Percentiles rank a stretch among this genome's conserved stretches.
These are phyloP conservation scores for Fusarium temperatum DNA, from an alignment of 2,329 filamentous ascomycete genomes.

Conservation along the genomic window DNA sequence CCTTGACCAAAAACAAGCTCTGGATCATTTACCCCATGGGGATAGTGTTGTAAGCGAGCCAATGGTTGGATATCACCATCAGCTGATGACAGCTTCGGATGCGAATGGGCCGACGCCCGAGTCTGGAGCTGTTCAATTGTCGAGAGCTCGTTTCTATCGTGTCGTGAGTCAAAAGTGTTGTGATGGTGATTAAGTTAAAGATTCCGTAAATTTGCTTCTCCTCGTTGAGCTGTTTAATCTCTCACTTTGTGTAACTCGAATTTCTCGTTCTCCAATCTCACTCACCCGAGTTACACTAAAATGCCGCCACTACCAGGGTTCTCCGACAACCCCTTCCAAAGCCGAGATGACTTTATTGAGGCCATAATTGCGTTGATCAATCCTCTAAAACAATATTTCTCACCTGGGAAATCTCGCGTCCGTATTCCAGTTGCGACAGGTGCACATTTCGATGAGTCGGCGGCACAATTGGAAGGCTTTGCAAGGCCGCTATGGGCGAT, in stretches of 20 bases:
- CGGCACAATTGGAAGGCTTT: constrained; percentile 58
- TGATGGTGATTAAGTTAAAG: neutral
- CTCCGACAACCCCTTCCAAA: constrained; percentile 51
- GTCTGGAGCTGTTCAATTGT: neutral
- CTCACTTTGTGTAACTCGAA: neutral
- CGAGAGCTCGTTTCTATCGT: neutral
- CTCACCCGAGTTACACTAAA: neutral
- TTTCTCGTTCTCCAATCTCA: neutral
- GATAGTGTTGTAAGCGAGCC: constrained; percentile 16
- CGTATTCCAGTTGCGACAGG: constrained; percentile 50
- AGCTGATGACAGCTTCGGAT: constrained; percentile 11
- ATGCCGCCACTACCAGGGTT: constrained; percentile 54
- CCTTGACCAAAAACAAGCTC: neutral
- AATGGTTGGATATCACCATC: neutral
- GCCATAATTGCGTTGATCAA: constrained; percentile 48
- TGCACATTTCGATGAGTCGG: constrained; percentile 54
- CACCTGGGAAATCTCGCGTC: constrained; percentile 47
- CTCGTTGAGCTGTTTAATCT: neutral
- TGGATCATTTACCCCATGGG: constrained; percentile 1
- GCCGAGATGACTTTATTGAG: constrained; percentile 47
- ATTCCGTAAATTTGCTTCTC: neutral
- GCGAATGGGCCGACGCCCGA: constrained; percentile 28
- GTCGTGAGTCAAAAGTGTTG: neutral
- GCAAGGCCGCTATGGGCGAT: constrained; percentile 52
- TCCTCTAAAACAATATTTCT: constrained; percentile 48